phyloP scores from a whole-genome alignment of 352 stramenopile genomes.

The Phytopythium montanum region DNA sequence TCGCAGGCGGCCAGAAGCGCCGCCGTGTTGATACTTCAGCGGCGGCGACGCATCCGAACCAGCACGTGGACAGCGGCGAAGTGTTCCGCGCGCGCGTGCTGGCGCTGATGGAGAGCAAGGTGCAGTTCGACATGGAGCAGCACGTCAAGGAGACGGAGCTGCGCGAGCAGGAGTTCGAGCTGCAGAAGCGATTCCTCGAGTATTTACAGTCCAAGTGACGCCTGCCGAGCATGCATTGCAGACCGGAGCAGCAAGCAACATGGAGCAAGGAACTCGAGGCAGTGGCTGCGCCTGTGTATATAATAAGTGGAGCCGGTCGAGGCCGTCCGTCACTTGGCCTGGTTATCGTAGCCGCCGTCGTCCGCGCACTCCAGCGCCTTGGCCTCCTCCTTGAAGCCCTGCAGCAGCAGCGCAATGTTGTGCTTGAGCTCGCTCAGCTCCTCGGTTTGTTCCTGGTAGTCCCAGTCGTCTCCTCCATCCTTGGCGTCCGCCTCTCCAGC shows the following conservation, averaged over 20 bases:
- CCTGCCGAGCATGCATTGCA: no score
- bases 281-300: neutral
- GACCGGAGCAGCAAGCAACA: neutral
- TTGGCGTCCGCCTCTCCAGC: slow-evolving; percentile 24
- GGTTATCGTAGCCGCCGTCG: slow-evolving; percentile 12
- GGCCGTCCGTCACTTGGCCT: slow-evolving; percentile 11
- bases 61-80: slow-evolving; percentile 22
- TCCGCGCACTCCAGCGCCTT: slow-evolving; percentile 31
- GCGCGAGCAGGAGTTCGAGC: slow-evolving; percentile 74
- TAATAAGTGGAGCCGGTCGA: neutral
- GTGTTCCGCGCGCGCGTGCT: slow-evolving; percentile 60
- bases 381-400: slow-evolving; percentile 54
- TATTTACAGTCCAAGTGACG: slow-evolving; percentile 77
- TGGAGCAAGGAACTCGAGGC: neutral
- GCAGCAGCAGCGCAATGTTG: slow-evolving; percentile 59
- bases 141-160: slow-evolving; percentile 70
- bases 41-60: slow-evolving; percentile 1
- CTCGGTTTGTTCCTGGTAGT: slow-evolving; percentile 53
- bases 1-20: slow-evolving; percentile 11
- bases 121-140: slow-evolving; percentile 83
- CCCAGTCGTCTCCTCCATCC: slow-evolving; percentile 29
- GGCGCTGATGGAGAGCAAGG: slow-evolving; percentile 75
- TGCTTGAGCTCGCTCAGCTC: slow-evolving; percentile 58
- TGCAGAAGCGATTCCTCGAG: slow-evolving; percentile 79
- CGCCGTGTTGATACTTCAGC: slow-evolving; percentile 12